Evolutionary conservation across 805 yeast genomes (phyloP).

Genomic region (Lachancea quebecensis): DNA sequence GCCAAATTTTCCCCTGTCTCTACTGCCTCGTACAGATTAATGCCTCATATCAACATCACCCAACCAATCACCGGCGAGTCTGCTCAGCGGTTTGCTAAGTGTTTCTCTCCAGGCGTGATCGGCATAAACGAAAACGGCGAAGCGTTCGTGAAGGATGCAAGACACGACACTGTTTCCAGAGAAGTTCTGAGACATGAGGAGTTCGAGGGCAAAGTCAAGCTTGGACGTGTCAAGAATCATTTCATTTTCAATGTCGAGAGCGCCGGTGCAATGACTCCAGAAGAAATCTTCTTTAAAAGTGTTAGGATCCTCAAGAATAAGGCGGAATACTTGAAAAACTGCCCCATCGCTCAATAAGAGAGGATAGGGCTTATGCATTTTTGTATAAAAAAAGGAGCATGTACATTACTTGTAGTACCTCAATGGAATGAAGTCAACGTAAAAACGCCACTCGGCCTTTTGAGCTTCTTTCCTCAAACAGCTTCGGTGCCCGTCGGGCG

Average conservation of each 20-base stretch:
- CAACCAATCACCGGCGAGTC: slow-evolving; percentile 68
- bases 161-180: slow-evolving; percentile 94
- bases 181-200: slow-evolving; percentile 93
- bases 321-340: slow-evolving; percentile 68
- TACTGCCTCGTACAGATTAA: slow-evolving; percentile 88
- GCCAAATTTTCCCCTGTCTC: slow-evolving; percentile 97
- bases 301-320: slow-evolving; percentile 80
- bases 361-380: slow-evolving; percentile 17
- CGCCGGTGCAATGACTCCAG: slow-evolving; percentile 95
- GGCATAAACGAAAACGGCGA: slow-evolving; percentile 58
- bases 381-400: slow-evolving; percentile 8
- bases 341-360: slow-evolving; percentile 59
- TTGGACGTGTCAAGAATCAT: slow-evolving; percentile 88
- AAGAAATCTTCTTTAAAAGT: slow-evolving; percentile 88
- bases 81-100: slow-evolving; percentile 74
- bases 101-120: slow-evolving; percentile 92
- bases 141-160: slow-evolving; percentile 80
- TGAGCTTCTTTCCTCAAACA: background rate
- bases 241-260: slow-evolving; percentile 92
- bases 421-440: background rate
- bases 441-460: background rate
- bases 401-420: slow-evolving; percentile 1
- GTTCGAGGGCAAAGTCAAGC: slow-evolving; percentile 78
- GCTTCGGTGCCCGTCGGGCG: background rate
- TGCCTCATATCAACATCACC: slow-evolving; percentile 78